Evolutionary conservation across 2,329 filamentous ascomycete species (phyloP).

Genomic region (Arthrobotrys sinensis): DNA sequence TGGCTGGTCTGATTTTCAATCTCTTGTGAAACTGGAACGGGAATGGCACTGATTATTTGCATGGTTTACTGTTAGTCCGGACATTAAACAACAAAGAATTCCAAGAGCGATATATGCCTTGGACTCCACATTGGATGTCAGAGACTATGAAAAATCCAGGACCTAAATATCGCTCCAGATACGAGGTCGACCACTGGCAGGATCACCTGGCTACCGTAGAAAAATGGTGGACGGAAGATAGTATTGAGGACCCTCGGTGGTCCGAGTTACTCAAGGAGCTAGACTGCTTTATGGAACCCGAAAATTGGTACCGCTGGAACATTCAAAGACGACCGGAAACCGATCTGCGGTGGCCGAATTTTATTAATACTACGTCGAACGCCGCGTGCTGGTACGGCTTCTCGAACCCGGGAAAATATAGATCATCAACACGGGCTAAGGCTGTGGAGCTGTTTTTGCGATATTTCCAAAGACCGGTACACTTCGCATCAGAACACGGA

Average conservation of each 20-base stretch:
- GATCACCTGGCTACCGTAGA: constrained; percentile 10
- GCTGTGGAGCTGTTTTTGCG: background rate
- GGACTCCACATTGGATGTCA: background rate
- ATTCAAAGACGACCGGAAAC: background rate
- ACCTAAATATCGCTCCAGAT: background rate
- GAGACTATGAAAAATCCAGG: background rate
- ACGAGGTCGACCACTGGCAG: constrained; percentile 26
- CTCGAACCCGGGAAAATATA: background rate
- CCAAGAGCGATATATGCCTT: constrained; percentile 41
- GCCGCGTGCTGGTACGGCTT: background rate
- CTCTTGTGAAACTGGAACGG: background rate
- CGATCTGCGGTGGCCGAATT: background rate
- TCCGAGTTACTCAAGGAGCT: background rate
- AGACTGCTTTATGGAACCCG: background rate
- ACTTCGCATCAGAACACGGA: background rate
- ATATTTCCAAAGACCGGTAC: background rate
- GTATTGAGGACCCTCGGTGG: constrained; percentile 6
- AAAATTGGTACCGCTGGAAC: constrained; percentile 34
- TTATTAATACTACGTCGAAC: background rate
- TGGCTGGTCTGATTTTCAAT: background rate
- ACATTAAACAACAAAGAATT: constrained; percentile 31
- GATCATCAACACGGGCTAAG: background rate
- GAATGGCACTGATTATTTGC: background rate
- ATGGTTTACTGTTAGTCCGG: constrained; percentile 1
- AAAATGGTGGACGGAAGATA: constrained; percentile 30